Base-by-base conservation (phyloP, 148 eudicot species). In the Persicaria maculosa region DNA sequence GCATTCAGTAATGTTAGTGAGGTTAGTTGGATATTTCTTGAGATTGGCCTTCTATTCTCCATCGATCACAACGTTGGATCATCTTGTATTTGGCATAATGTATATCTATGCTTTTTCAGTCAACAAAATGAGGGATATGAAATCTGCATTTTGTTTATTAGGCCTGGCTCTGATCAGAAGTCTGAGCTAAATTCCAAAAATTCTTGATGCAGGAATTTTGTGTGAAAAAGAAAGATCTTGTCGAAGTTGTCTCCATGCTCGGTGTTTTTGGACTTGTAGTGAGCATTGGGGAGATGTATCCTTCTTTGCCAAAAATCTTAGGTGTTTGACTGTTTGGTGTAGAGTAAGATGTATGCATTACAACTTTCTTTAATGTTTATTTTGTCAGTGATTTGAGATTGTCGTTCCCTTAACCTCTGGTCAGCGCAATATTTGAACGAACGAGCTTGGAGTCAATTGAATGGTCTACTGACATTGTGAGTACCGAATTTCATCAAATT, bases 1-100 rank as follows among this genome's bases (percentile, higher is more conserved):
- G 89, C 93, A 31, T 54, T 90, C 75, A 94, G 96, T 85, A 91
- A 94, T 79, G 98, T 94, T 78, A 96, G 96, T 31, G 85, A 88
- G 93, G 98, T 91, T 36, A 25, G 82, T 74, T 50, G 7, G 44
- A 74, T 22, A 25, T 55, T n/a, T 69, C 54, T 75, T 43, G 2
- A 54, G 15, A 46, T 72, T 16, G 52, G 44, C 48, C 19, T 61
- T 36, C 53, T 48, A 44, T 7, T 25, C n/a, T 17, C 48, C n/a
- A n/a, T n/a, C n/a, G n/a, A n/a, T n/a, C n/a, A n/a, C n/a, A n/a
- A n/a, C n/a, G n/a, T n/a, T n/a, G n/a, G n/a, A n/a, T n/a, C n/a
- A n/a, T n/a, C n/a, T n/a, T n/a, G n/a, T n/a, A n/a, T n/a, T n/a
- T n/a, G n/a, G n/a, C n/a, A n/a, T n/a, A n/a, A n/a, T n/a, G n/a